phyloP scores from a whole-genome alignment of 1,139 yeast genomes.

The Nakaseomyces kungkrabaensis region DNA sequence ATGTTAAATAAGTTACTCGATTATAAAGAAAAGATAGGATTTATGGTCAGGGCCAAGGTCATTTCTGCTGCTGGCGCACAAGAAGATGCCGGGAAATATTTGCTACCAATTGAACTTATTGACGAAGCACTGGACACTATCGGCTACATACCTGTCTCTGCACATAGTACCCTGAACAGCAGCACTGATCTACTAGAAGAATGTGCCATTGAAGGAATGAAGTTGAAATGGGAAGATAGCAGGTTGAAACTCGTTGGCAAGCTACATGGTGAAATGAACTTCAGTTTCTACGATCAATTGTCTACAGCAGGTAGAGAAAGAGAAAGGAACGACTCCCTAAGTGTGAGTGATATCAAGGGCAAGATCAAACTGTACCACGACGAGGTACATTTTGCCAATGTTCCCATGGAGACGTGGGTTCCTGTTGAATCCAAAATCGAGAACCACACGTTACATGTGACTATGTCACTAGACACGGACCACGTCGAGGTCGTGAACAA shows the following conservation, averaged over 20 bases:
- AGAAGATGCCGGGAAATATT: no score
- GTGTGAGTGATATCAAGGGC: conserved; percentile 29
- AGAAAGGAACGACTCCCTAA: conserved; percentile 14
- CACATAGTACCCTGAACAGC: conserved; percentile 16
- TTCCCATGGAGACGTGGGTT: conserved; percentile 32
- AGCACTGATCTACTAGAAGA: conserved; percentile 22
- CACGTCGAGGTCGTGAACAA: conserved; percentile 28
- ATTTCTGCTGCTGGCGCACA: neutral
- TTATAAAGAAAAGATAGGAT: conserved; percentile 17
- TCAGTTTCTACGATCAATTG: conserved; percentile 1
- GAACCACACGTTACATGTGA: conserved; percentile 16
- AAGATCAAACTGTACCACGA: conserved; percentile 29
- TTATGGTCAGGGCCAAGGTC: conserved; percentile 21
- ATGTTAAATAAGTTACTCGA: conserved; percentile 27
- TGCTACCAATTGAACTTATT: conserved; percentile 11
- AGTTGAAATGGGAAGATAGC: conserved; percentile 26
- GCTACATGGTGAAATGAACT: conserved; percentile 12
- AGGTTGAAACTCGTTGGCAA: conserved; percentile 30
- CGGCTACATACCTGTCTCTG: conserved; percentile 14
- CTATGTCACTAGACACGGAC: conserved; percentile 28
- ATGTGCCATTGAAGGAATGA: conserved; percentile 28
- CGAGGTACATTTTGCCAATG: conserved; percentile 28
- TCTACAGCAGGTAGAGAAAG: no score
- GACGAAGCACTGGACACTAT: conserved; percentile 10
- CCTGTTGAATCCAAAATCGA: conserved; percentile 27